A percentile compares a stretch with the other conserved stretches of the same genome.
Evolutionary conservation across 371 early-diverging fungal genomes (phyloP).

Genomic region (Gilbertella persicaria): DNA sequence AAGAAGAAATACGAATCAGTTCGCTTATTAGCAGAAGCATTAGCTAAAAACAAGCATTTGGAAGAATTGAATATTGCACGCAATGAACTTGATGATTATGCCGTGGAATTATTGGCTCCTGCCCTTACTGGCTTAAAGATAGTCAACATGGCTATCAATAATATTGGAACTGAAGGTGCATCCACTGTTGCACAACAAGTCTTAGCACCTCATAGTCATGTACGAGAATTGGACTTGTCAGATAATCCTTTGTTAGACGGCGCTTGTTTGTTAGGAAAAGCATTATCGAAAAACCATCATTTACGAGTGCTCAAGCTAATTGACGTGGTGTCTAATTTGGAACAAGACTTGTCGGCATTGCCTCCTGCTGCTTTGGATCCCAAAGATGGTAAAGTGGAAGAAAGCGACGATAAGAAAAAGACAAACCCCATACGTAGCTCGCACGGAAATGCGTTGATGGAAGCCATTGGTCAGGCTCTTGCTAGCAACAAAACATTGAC

Average conservation of each 20-base stretch:
- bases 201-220: slow-evolving; percentile 7
- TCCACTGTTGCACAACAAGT: slow-evolving; percentile 27
- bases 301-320: slow-evolving; percentile 47
- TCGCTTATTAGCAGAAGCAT: slow-evolving; percentile 22
- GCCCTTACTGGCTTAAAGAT: slow-evolving; percentile 24
- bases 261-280: slow-evolving; percentile 36
- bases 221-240: slow-evolving; percentile 54
- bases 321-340: slow-evolving; percentile 34
- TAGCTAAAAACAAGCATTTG: slow-evolving; percentile 33
- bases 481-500: slow-evolving; percentile 34
- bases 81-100: slow-evolving; percentile 48
- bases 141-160: slow-evolving; percentile 50
- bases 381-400: slow-evolving; percentile 19
- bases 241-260: slow-evolving; percentile 58
- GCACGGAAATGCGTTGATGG: slow-evolving; percentile 50
- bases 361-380: slow-evolving; percentile 32
- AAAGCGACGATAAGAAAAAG: slow-evolving; percentile 11
- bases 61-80: slow-evolving; percentile 49
- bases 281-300: slow-evolving; percentile 35
- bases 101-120: slow-evolving; percentile 29
- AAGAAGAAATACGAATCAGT: slow-evolving; percentile 19
- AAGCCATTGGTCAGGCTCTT: slow-evolving; percentile 32
- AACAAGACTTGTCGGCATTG: slow-evolving; percentile 29
- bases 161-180: slow-evolving; percentile 40
- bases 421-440: slow-evolving; percentile 26